These are phyloP conservation scores for Claviceps sp. DNA, from an alignment of 2,329 filamentous ascomycete genomes.

Conservation along the genomic window DNA sequence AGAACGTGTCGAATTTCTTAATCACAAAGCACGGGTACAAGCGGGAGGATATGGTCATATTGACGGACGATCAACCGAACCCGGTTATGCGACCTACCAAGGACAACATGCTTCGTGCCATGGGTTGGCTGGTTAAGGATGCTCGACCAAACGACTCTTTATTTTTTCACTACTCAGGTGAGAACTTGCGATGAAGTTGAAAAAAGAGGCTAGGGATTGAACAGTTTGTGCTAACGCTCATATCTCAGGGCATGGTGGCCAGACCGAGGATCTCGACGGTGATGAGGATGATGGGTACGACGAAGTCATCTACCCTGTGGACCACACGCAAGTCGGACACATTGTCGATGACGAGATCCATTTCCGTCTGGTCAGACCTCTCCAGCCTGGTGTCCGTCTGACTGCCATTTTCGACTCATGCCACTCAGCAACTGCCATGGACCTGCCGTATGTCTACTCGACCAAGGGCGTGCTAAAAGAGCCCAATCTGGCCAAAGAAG, in stretches of 20 bases:
- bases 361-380: constrained; percentile 58
- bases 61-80: constrained; percentile 63
- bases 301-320: constrained; percentile 68
- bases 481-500: constrained; percentile 69
- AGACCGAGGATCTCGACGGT: constrained; percentile 58
- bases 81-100: constrained; percentile 62
- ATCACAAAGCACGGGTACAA: constrained; percentile 56
- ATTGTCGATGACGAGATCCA: constrained; percentile 74
- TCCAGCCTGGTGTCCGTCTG: constrained; percentile 72
- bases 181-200: neutral
- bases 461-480: constrained; percentile 71
- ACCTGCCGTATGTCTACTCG: constrained; percentile 68
- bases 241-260: constrained; percentile 55
- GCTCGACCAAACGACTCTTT: constrained; percentile 62
- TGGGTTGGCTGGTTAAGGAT: constrained; percentile 62
- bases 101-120: constrained; percentile 58
- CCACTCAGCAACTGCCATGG: constrained; percentile 65
- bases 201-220: neutral
- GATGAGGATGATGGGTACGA: constrained; percentile 69
- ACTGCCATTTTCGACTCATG: constrained; percentile 75
- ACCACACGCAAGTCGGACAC: constrained; percentile 55
- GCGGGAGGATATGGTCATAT: constrained; percentile 65
- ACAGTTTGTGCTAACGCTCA: neutral
- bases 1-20: constrained; percentile 61
- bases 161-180: constrained; percentile 64